phyloP scores from a whole-genome alignment of 2,329 filamentous ascomycete genomes.

The Pseudopyricularia javanii region DNA sequence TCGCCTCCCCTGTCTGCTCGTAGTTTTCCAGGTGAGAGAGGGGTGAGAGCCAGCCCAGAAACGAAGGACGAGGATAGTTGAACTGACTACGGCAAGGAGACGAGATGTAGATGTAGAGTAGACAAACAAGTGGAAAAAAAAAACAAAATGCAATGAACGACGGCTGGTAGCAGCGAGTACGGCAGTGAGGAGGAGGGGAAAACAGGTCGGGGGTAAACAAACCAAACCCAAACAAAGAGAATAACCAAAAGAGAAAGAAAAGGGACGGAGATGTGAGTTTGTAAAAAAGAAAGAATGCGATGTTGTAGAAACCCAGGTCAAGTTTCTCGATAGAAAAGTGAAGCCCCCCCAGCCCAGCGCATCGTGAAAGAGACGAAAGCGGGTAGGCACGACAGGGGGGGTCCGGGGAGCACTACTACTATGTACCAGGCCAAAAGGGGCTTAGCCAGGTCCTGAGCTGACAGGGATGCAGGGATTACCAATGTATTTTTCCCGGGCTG shows the following conservation, averaged over 20 bases:
- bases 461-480: too few relatives aligned
- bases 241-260: constrained; percentile 7
- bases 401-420: too few relatives aligned
- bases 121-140: neutral
- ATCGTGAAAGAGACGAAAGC: too few relatives aligned
- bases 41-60: neutral
- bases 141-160: neutral
- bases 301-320: too few relatives aligned
- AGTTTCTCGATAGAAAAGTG: neutral
- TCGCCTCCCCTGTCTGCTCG: neutral
- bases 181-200: neutral
- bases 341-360: too few relatives aligned
- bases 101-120: too few relatives aligned
- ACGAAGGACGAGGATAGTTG: neutral
- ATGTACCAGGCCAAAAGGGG: too few relatives aligned
- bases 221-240: neutral
- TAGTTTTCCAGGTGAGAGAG: neutral
- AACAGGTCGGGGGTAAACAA: neutral
- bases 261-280: neutral
- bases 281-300: neutral
- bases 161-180: neutral
- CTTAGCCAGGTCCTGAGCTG: too few relatives aligned
- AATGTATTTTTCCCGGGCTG: too few relatives aligned
- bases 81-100: constrained; percentile 1
- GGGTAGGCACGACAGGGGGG: too few relatives aligned